Evolutionary conservation across 371 early-diverging fungal genomes (phyloP).

Genomic region (Capillidium rhysosporum): DNA sequence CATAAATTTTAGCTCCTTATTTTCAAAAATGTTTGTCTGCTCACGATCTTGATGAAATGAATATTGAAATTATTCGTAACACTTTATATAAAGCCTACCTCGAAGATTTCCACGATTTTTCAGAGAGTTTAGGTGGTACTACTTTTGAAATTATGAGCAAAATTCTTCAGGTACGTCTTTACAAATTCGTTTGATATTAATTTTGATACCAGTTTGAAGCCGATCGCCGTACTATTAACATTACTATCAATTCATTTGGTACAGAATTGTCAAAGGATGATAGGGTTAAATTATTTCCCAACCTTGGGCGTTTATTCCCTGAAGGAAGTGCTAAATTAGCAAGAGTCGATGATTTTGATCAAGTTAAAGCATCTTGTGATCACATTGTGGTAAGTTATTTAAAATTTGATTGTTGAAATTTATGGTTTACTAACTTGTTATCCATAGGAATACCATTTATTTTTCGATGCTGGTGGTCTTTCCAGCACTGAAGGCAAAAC

Average conservation of each 20-base stretch:
- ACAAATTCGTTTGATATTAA: neutral
- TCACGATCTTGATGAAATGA: conserved; percentile 92
- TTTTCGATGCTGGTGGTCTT: conserved; percentile 27
- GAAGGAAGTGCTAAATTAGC: conserved; percentile 73
- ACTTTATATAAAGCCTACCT: conserved; percentile 94
- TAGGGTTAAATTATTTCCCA: conserved; percentile 82
- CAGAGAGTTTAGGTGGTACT: conserved; percentile 52
- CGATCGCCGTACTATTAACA: conserved; percentile 91
- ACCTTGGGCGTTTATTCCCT: conserved; percentile 75
- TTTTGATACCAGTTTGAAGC: conserved; percentile 67
- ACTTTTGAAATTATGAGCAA: conserved; percentile 90
- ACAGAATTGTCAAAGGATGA: conserved; percentile 94
- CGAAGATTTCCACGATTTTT: conserved; percentile 90
- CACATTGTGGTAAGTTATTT: conserved; percentile 40
- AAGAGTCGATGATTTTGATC: conserved; percentile 79
- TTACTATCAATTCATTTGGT: conserved; percentile 93
- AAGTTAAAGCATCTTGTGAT: conserved; percentile 71
- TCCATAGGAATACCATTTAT: conserved; percentile 45
- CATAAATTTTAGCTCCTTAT: conserved; percentile 56
- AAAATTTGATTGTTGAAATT: neutral
- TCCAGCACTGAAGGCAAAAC: conserved; percentile 21
- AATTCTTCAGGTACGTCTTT: conserved; percentile 44
- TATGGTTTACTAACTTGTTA: neutral
- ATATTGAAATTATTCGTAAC: conserved; percentile 97
- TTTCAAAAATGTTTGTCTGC: conserved; percentile 91